Evolutionary conservation across 495 filamentous ascomycete species (phyloP).

Genomic region (Aspergillus cristatus): DNA sequence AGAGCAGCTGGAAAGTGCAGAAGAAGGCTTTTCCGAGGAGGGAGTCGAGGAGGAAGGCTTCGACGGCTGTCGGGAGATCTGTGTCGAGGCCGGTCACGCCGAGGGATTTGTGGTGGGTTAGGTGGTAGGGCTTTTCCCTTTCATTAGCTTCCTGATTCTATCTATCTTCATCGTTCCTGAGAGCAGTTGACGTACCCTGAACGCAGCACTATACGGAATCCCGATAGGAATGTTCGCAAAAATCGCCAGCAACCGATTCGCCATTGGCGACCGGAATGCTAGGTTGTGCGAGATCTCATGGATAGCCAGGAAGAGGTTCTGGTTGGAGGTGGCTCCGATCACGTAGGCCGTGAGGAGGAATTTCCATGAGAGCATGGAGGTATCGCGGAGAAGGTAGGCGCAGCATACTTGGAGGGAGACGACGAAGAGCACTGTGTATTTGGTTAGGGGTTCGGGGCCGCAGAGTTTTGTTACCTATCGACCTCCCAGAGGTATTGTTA

Average conservation of each 20-base stretch:
- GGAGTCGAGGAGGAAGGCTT: slow-evolving; percentile 93
- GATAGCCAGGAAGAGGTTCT: slow-evolving; percentile 97
- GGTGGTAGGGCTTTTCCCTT: slow-evolving; percentile 80
- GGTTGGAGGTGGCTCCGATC: slow-evolving; percentile 92
- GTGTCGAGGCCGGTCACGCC: slow-evolving; percentile 95
- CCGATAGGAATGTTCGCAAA: slow-evolving; percentile 95
- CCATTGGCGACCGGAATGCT: slow-evolving; percentile 76
- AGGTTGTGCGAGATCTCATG: slow-evolving; percentile 99
- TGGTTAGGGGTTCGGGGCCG: slow-evolving; percentile 90
- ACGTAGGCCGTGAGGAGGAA: slow-evolving; percentile 86
- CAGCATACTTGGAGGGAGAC: slow-evolving; percentile 72
- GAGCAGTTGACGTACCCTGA: slow-evolving; percentile 50
- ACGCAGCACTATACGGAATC: slow-evolving; percentile 91
- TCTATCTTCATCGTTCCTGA: neutral
- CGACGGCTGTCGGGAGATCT: slow-evolving; percentile 85
- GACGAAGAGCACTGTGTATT: slow-evolving; percentile 81
- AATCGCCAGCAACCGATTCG: slow-evolving; percentile 79
- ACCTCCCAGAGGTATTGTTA: no score
- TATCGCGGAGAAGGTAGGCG: slow-evolving; percentile 71
- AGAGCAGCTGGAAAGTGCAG: slow-evolving; percentile 98
- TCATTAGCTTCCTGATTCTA: slow-evolving; percentile 5
- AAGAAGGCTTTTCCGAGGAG: slow-evolving; percentile 97
- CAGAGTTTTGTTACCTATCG: slow-evolving; percentile 90
- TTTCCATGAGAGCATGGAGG: slow-evolving; percentile 68
- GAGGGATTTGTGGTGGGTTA: slow-evolving; percentile 98